Base-by-base conservation (phyloP, 768 basidiomycete genomes). In the Kwoniella botswanensis region DNA sequence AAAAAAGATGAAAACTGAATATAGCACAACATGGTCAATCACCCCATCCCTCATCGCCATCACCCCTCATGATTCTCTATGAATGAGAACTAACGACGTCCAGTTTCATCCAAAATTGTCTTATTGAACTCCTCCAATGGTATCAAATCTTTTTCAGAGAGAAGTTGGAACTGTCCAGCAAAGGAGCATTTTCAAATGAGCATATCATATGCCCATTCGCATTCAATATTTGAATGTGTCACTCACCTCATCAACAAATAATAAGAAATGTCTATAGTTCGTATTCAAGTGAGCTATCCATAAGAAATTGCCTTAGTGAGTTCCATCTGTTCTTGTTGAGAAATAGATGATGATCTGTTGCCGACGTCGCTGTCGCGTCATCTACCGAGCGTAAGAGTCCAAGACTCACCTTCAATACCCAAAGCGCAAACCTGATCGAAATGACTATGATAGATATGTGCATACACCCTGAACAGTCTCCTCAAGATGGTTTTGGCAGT, bases 351-450 rank as follows among this genome's bases (percentile, higher is more conserved):
- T 26, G 26, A 26, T 26, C 4, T 26, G 26, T 26, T 26, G 26
- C 26, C 26, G 26, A 26, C 26, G 26, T 26, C 26, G 26, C 15
- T 35, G 35, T 13, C 24, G 21, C 6, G 15, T 58, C 29, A 26
- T 11, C 54, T n/a, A 55, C 3, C 11, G 4, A 55, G 24, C 15
- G 3, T 24, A n/a, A n/a, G 15, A 22, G 22, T 17, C 15, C 9
- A 5, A 13, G 43, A 79, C 86, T 52, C 71, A 96, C 96, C 96
- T 88, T 99, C 97, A 63, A 99, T 98, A 5, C 95, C 95, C 57
- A 99, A 85, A 15, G 97, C 97, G 83, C 96, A 98, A 70, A 98
- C 93, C 78, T 98, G 96, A 78, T 98, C 97, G 83, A 99, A 98
- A 84, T 99, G 97, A 76, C 94, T 96, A 86, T 94, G 96, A 86